Percentiles rank a stretch among this genome's conserved stretches.
These are phyloP conservation scores for Daldinia decipiens DNA, from an alignment of 495 filamentous ascomycete genomes.

Conservation along the genomic window DNA sequence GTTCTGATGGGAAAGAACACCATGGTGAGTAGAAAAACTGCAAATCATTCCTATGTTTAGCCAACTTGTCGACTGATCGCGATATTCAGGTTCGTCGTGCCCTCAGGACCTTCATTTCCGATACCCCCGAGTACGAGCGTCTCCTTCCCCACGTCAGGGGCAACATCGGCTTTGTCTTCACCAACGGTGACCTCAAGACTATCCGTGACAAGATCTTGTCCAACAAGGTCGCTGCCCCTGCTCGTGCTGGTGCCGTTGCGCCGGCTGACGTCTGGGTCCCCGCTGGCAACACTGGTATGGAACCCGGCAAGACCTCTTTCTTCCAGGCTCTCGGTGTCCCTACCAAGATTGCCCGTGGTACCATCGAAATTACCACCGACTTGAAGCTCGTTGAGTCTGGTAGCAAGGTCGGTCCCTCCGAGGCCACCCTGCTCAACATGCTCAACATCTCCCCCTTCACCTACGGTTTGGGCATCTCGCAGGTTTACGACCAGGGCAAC, in stretches of 20 bases:
- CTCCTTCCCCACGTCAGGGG: constrained; percentile 95
- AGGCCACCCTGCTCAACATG: constrained; percentile 99
- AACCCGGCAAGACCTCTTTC: constrained; percentile 99
- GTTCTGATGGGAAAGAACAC: constrained; percentile 99
- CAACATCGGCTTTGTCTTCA: constrained; percentile 99
- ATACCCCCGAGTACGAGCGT: constrained; percentile 96
- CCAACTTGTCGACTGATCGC: not conserved
- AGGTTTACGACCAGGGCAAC: constrained; percentile 97
- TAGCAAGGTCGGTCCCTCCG: constrained; percentile 95
- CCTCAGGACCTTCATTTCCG: constrained; percentile 90
- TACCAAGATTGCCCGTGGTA: constrained; percentile 99
- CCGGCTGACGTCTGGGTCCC: constrained; percentile 91
- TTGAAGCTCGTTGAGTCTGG: constrained; percentile 96
- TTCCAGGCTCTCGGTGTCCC: constrained; percentile 99
- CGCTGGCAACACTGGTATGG: constrained; percentile 99
- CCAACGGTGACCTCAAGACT: constrained; percentile 91
- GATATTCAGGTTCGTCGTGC: constrained; percentile 84
- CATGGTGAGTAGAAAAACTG: constrained; percentile 68
- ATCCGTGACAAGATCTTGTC: constrained; percentile 92
- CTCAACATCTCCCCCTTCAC: constrained; percentile 99
- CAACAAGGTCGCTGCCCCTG: constrained; percentile 97
- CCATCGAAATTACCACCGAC: constrained; percentile 99
- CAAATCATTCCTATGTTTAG: not conserved
- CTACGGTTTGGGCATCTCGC: constrained; percentile 94
- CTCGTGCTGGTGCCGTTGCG: constrained; percentile 94